These are phyloP conservation scores for Clonostachys sp. DNA, from an alignment of 2,329 filamentous ascomycete genomes.

Conservation along the genomic window DNA sequence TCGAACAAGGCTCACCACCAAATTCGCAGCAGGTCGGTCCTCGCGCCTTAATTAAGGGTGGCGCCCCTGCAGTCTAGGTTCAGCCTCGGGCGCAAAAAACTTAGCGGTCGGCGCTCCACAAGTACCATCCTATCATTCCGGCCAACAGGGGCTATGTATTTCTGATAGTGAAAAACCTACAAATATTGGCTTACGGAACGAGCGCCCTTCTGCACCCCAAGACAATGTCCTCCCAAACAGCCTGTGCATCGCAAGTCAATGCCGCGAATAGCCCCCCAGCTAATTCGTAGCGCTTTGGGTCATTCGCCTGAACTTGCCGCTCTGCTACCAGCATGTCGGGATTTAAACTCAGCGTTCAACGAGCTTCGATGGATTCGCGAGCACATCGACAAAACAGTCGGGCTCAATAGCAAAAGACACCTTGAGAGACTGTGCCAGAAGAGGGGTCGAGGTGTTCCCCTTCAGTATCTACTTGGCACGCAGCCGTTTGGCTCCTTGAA, in stretches of 20 bases:
- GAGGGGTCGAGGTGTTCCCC: conserved; percentile 60
- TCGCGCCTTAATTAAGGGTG: no score
- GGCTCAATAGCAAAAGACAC: conserved; percentile 5
- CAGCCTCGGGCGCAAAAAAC: no score
- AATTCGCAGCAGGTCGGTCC: no score
- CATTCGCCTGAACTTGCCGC: conserved; percentile 52
- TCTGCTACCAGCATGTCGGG: conserved; percentile 61
- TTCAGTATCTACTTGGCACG: conserved; percentile 86
- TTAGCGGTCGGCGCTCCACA: background rate
- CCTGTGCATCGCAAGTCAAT: conserved; percentile 25
- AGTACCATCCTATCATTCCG: background rate
- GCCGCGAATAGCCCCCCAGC: conserved; percentile 58
- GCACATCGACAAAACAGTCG: conserved; percentile 36
- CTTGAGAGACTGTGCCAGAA: conserved; percentile 38
- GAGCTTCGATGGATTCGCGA: conserved; percentile 72
- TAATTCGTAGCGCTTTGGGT: conserved; percentile 48
- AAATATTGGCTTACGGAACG: background rate
- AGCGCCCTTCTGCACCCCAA: background rate
- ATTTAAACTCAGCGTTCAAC: conserved; percentile 57
- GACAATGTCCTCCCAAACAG: no score
- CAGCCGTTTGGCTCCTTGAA: conserved; percentile 86
- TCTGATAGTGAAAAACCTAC: background rate
- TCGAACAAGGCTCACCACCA: no score
- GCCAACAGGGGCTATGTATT: background rate
- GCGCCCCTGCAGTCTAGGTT: no score